Evolutionary conservation across 768 basidiomycete genomes (phyloP).

Genomic region (Lentinula aciculospora): DNA sequence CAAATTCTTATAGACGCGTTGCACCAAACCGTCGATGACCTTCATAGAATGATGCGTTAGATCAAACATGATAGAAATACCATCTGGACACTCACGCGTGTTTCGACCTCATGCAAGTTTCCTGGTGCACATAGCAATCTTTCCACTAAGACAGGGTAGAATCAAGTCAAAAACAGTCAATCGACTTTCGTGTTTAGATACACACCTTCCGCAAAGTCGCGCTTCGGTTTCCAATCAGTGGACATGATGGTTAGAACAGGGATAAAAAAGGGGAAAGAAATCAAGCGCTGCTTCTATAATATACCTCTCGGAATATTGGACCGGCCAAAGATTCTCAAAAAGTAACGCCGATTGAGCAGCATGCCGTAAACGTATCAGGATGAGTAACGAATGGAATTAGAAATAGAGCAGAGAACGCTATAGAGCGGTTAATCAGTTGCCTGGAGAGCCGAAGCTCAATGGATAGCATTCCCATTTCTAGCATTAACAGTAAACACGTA

Average conservation of each 20-base stretch:
- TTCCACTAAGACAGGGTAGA: neutral
- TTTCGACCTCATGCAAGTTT: constrained; percentile 4
- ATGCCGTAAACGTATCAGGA: too few relatives aligned
- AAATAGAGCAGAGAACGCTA: too few relatives aligned
- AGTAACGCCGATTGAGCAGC: too few relatives aligned
- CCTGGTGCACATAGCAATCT: neutral
- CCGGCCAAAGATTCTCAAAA: too few relatives aligned
- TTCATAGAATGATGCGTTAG: constrained; percentile 9
- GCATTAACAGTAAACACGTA: too few relatives aligned
- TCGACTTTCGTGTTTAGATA: neutral
- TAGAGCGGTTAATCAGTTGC: neutral
- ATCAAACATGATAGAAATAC: neutral
- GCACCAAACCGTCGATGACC: constrained; percentile 36
- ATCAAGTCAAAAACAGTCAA: neutral
- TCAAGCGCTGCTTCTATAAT: neutral
- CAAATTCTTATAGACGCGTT: constrained; percentile 48
- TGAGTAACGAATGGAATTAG: too few relatives aligned
- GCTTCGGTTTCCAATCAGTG: neutral
- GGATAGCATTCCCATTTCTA: too few relatives aligned
- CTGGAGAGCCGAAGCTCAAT: neutral
- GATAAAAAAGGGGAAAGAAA: neutral
- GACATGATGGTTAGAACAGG: neutral
- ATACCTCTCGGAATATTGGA: neutral
- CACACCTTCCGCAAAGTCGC: neutral
- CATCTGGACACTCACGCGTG: neutral